Evolutionary conservation across 257 asterid genomes (phyloP).

Genomic region (Solanum acaule): DNA sequence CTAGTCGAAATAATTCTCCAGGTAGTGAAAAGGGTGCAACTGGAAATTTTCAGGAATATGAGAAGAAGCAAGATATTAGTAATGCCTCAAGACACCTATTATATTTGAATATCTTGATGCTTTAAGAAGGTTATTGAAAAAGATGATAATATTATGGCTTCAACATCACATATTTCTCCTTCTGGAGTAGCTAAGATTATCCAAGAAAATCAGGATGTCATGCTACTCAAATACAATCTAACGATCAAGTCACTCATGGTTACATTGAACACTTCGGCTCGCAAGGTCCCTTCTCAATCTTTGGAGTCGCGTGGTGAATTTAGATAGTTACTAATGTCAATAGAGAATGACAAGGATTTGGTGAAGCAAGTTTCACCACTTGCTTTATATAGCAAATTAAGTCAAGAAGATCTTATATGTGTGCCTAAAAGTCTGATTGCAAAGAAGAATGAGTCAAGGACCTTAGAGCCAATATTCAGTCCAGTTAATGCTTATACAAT

Average conservation of each 20-base stretch:
- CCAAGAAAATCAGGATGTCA: background rate
- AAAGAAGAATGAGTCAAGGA: background rate
- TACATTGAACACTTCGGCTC: background rate
- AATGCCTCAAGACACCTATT: background rate
- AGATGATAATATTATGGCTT: background rate
- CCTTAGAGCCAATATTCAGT: background rate
- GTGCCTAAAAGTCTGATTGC: too few relatives aligned
- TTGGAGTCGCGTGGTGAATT: background rate
- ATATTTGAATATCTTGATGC: background rate
- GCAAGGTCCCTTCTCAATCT: background rate
- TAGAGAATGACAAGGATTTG: background rate
- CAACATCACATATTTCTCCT: background rate
- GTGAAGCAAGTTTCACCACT: background rate
- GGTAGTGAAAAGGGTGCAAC: background rate
- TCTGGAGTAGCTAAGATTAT: background rate
- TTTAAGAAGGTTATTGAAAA: background rate
- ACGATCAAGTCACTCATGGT: background rate
- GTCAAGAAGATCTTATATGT: too few relatives aligned
- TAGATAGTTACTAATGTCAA: background rate
- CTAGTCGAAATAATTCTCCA: background rate
- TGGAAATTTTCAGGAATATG: background rate
- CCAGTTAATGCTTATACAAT: background rate
- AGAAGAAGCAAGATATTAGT: background rate
- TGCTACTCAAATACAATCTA: background rate
- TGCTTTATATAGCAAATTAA: background rate